A percentile compares a stretch with the other conserved stretches of the same genome.
These are phyloP conservation scores for Diaporthe eres DNA, from an alignment of 2,329 filamentous ascomycete genomes.

Conservation along the genomic window DNA sequence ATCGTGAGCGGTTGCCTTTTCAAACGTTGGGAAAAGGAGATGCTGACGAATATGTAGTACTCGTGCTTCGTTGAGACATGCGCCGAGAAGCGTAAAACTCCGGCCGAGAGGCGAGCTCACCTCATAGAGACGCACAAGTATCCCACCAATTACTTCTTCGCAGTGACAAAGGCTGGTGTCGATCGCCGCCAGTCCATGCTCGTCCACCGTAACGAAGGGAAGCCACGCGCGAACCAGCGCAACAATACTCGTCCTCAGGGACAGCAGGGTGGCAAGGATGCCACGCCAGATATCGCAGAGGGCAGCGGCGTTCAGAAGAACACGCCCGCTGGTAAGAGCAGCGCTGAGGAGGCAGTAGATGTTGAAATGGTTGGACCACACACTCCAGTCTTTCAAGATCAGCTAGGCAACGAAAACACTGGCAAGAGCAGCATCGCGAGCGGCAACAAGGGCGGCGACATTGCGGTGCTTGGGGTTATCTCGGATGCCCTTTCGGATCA, in stretches of 20 bases:
- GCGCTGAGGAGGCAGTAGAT: background rate
- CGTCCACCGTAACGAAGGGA: slow-evolving; percentile 61
- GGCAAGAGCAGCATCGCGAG: background rate
- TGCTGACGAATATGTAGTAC: slow-evolving; percentile 66
- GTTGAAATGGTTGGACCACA: slow-evolving; percentile 26
- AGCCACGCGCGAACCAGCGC: slow-evolving; percentile 57
- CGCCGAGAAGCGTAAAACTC: slow-evolving; percentile 85
- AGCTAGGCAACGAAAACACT: background rate
- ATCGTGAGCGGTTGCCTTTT: slow-evolving; percentile 70
- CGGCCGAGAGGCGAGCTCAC: slow-evolving; percentile 88
- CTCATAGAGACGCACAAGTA: slow-evolving; percentile 96
- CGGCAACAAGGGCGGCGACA: background rate
- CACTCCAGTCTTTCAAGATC: background rate
- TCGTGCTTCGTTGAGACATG: slow-evolving; percentile 92
- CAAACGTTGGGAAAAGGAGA: background rate
- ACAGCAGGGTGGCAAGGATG: slow-evolving; percentile 44
- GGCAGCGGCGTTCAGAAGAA: background rate
- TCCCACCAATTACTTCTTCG: slow-evolving; percentile 89
- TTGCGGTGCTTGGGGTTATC: background rate
- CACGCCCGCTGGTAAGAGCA: background rate
- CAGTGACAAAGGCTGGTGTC: slow-evolving; percentile 89
- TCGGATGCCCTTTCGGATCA: background rate
- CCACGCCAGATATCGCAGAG: background rate
- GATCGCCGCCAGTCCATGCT: slow-evolving; percentile 87
- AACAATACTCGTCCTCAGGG: slow-evolving; percentile 43